A percentile compares a stretch with the other conserved stretches of the same genome.
Evolutionary conservation across 2,329 filamentous ascomycete genomes (phyloP).

Genomic region (Apiospora rasikravindrae): DNA sequence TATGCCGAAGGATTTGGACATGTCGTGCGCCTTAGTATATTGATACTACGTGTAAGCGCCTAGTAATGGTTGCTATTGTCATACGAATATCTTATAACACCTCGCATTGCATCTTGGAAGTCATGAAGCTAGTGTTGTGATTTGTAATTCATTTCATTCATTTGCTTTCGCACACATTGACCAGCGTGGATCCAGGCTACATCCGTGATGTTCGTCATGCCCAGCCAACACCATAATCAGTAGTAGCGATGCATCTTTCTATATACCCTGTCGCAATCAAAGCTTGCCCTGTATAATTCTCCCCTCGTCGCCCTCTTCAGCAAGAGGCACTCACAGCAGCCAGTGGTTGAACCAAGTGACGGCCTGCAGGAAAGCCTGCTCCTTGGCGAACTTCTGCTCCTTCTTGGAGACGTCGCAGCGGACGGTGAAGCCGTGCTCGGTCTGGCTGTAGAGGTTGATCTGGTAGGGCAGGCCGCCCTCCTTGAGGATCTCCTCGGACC

Average conservation of each 20-base stretch:
- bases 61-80: not conserved
- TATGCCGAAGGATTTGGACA: not conserved
- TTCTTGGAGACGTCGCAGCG: conserved; percentile 66
- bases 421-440: conserved; percentile 77
- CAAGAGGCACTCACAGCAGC: conserved; percentile 24
- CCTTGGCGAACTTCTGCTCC: conserved; percentile 71
- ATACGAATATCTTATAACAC: not conserved
- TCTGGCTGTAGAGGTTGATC: conserved; percentile 75
- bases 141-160: not conserved
- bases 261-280: not conserved
- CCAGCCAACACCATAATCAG: not conserved
- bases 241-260: not conserved
- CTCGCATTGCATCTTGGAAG: too few species aligned
- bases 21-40: not conserved
- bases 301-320: not conserved
- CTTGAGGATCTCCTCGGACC: conserved; percentile 67
- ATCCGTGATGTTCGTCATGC: not conserved
- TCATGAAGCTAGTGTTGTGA: too few species aligned
- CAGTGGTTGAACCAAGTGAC: conserved; percentile 72
- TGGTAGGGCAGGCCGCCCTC: conserved; percentile 69
- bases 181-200: not conserved
- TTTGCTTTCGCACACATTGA: not conserved
- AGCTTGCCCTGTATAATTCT: not conserved
- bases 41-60: too few species aligned
- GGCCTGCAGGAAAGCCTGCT: conserved; percentile 81